Evolutionary conservation across 1,284 basidiomycete genomes (phyloP).

Genomic region (Ustilago curta): DNA sequence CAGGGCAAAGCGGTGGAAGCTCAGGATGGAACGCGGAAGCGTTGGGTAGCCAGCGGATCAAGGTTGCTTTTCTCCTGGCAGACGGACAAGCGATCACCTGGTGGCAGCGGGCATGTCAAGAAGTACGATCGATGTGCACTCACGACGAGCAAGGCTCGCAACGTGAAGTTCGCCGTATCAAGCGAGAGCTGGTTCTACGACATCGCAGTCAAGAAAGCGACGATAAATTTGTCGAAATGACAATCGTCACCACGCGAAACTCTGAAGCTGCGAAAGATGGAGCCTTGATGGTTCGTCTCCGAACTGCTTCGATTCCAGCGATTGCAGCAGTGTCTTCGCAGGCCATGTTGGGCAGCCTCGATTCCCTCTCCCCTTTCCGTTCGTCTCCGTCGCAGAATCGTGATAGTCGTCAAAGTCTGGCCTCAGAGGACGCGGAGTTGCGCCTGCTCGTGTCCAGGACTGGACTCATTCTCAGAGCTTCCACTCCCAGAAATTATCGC

Average conservation of each 20-base stretch:
- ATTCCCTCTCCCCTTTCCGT: background rate
- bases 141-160: background rate
- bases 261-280: background rate
- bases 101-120: conserved; percentile 20
- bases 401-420: background rate
- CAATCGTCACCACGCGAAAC: background rate
- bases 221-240: conserved; percentile 1
- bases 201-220: conserved; percentile 1
- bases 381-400: background rate
- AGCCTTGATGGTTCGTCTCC: conserved; percentile 14
- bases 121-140: background rate
- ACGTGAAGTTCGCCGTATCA: background rate
- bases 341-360: background rate
- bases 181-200: conserved; percentile 10
- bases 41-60: background rate
- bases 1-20: background rate
- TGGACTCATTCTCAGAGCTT: conserved; percentile 21
- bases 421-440: background rate
- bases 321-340: background rate
- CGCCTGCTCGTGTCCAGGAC: conserved; percentile 30
- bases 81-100: conserved; percentile 8
- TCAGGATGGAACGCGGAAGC: background rate
- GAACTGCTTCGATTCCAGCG: background rate
- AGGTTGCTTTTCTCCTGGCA: conserved; percentile 15
- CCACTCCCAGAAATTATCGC: background rate